Conservation (phyloP, 2,329 filamentous ascomycete genomes). For the Alternaria brassicicola region DNA sequence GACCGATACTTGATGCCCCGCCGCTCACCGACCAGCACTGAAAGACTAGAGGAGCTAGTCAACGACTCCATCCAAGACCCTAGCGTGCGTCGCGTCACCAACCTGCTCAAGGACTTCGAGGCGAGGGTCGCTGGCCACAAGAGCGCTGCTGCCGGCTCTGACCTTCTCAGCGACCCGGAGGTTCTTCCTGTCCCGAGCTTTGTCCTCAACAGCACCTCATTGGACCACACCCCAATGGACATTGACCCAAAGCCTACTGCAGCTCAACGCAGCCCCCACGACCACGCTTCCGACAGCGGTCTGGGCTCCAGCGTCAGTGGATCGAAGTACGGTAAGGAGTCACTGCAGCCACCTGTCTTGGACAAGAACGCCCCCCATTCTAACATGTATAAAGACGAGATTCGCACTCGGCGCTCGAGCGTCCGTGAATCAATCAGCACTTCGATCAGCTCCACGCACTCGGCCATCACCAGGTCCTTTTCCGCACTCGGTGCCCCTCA, state of each 20-base stretch:
- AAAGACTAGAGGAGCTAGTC: conserved; percentile 56
- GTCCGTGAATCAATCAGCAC: conserved; percentile 46
- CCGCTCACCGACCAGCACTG: conserved; percentile 57
- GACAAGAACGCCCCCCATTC: conserved; percentile 24
- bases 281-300: conserved; percentile 84
- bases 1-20: conserved; percentile 51
- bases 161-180: conserved; percentile 56
- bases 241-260: conserved; percentile 50
- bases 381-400: conserved; percentile 48
- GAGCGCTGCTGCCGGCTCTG: conserved; percentile 37
- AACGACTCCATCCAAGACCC: conserved; percentile 54
- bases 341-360: conserved; percentile 24
- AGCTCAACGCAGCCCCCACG: conserved; percentile 54
- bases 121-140: conserved; percentile 50
- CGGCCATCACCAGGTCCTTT: conserved; percentile 54
- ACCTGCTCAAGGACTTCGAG: conserved; percentile 55
- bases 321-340: conserved; percentile 50
- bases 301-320: conserved; percentile 81
- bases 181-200: conserved; percentile 57
- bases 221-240: conserved; percentile 47
- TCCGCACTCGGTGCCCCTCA: conserved; percentile 46
- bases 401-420: conserved; percentile 34
- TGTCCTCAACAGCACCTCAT: conserved; percentile 47
- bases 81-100: conserved; percentile 53
- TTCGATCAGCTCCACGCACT: conserved; percentile 45